Conservation (phyloP, 1,139 yeast species). For the Pichia norvegensis region DNA sequence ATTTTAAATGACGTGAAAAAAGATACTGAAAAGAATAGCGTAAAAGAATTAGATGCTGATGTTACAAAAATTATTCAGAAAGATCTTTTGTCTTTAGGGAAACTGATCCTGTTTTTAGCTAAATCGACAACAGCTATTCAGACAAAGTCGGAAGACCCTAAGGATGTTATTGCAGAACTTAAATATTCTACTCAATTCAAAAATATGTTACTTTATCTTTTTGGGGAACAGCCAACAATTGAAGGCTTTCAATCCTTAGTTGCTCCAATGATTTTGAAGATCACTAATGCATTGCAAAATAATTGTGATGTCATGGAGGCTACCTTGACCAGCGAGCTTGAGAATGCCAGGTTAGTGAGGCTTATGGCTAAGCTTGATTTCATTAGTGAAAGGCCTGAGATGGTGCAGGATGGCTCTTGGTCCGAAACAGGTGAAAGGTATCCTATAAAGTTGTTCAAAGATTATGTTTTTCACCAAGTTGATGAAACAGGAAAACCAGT, state of each 20-base stretch:
- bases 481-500: slow-evolving; percentile 74
- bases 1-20: slow-evolving; percentile 36
- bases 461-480: slow-evolving; percentile 76
- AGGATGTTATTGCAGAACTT: slow-evolving; percentile 23
- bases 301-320: slow-evolving; percentile 60
- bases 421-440: slow-evolving; percentile 70
- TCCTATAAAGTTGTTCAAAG: slow-evolving; percentile 70
- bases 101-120: slow-evolving; percentile 50
- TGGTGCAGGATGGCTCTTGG: slow-evolving; percentile 51
- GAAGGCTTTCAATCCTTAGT: slow-evolving; percentile 28
- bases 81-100: slow-evolving; percentile 55
- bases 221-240: slow-evolving; percentile 22
- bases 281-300: slow-evolving; percentile 49
- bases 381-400: slow-evolving; percentile 69
- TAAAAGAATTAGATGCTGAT: slow-evolving; percentile 28
- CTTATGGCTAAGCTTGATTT: slow-evolving; percentile 74
- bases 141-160: slow-evolving; percentile 17
- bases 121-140: slow-evolving; percentile 35
- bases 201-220: slow-evolving; percentile 29
- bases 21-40: slow-evolving; percentile 9
- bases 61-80: slow-evolving; percentile 18
- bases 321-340: slow-evolving; percentile 65
- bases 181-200: slow-evolving; percentile 31
- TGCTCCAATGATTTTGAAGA: slow-evolving; percentile 36
- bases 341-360: slow-evolving; percentile 81